Evolutionary conservation across 768 basidiomycete genomes (phyloP).

Genomic region (Gloeopeniophorella convolvens): DNA sequence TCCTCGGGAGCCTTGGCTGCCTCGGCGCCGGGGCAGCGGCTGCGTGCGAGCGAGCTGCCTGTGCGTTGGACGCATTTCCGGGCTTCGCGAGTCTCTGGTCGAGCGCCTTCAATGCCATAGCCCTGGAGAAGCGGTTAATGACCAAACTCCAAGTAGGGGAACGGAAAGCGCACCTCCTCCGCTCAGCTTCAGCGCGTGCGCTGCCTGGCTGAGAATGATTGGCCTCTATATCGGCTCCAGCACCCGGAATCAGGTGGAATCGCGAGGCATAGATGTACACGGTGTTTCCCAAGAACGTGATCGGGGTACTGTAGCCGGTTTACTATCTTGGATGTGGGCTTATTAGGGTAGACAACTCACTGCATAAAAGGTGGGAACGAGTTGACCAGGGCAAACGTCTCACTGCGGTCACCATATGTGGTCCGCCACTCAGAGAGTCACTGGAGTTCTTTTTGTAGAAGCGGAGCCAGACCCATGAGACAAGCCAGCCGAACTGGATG

Average conservation of each 20-base stretch:
- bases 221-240: constrained; percentile 59
- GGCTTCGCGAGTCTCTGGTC: constrained; percentile 80
- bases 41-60: constrained; percentile 4
- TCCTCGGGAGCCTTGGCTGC: constrained; percentile 11
- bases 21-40: constrained; percentile 11
- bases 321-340: not conserved
- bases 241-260: constrained; percentile 68
- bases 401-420: constrained; percentile 90
- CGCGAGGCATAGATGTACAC: constrained; percentile 61
- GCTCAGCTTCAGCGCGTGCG: constrained; percentile 92
- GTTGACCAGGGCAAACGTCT: constrained; percentile 89
- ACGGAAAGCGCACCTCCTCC: constrained; percentile 62
- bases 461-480: constrained; percentile 90
- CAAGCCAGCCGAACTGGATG: constrained; percentile 99
- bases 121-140: constrained; percentile 40
- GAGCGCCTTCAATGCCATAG: constrained; percentile 92
- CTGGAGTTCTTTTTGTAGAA: constrained; percentile 88
- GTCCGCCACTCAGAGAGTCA: constrained; percentile 54
- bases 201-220: constrained; percentile 75
- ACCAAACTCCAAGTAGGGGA: not conserved
- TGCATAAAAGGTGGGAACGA: constrained; percentile 98
- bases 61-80: constrained; percentile 23
- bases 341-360: constrained; percentile 35
- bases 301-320: constrained; percentile 48
- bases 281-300: constrained; percentile 59